These are phyloP conservation scores for Chlamydomonas reinhardtii DNA, from an alignment of 163 green algal genomes.

Conservation along the genomic window DNA sequence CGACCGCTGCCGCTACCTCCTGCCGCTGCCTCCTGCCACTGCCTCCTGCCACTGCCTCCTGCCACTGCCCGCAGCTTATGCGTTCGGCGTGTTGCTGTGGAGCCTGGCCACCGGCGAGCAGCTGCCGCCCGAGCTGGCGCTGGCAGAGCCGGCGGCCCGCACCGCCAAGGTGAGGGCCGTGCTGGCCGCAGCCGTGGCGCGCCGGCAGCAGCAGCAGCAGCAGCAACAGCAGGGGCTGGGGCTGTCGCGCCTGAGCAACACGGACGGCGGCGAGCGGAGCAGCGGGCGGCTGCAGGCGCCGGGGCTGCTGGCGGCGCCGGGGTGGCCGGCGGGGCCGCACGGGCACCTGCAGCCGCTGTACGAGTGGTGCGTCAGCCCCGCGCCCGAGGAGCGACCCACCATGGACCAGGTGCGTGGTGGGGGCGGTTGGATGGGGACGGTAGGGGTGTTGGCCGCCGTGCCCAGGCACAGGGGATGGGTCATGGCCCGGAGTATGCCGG, in stretches of 20 bases:
- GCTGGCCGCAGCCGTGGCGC: too few relatives aligned
- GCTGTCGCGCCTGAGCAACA: too few relatives aligned
- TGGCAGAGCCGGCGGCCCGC: not conserved
- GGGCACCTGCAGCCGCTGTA: constrained; percentile 25
- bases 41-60: too few relatives aligned
- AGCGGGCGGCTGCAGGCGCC: too few relatives aligned
- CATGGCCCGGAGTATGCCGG: too few relatives aligned
- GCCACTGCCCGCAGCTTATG: not conserved
- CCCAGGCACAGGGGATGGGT: too few relatives aligned
- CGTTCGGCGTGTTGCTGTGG: constrained; percentile 32
- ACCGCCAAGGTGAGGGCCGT: too few relatives aligned
- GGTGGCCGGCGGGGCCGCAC: constrained; percentile 12
- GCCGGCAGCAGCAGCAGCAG: not conserved
- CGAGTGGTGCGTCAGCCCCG: not conserved
- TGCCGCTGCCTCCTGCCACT: too few relatives aligned
- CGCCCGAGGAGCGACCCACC: not conserved
- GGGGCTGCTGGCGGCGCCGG: not conserved
- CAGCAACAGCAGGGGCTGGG: not conserved
- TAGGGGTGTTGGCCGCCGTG: too few relatives aligned
- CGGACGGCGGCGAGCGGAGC: too few relatives aligned
- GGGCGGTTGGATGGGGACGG: not conserved
- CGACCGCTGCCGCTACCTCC: too few relatives aligned
- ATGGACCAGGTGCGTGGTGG: constrained; percentile 9
- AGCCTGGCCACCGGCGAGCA: not conserved
- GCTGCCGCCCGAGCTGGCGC: not conserved